phyloP scores from a whole-genome alignment of 2,329 filamentous ascomycete genomes.

The Xylariaceae sp. region DNA sequence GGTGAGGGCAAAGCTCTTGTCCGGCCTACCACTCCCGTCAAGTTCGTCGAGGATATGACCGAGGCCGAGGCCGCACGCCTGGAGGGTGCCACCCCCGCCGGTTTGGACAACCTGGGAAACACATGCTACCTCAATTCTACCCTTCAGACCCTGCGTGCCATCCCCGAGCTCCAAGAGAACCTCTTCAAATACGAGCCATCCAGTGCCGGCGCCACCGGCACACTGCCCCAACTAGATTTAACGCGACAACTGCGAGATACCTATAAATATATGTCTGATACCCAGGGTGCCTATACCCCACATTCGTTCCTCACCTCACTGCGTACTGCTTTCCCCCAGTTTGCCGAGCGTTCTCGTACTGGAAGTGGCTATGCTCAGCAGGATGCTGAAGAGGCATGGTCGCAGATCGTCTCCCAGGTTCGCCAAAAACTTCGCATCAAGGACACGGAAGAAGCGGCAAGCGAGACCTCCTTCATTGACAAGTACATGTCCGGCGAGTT shows the following conservation, averaged over 20 bases:
- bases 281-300: slow-evolving; percentile 82
- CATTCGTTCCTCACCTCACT: slow-evolving; percentile 79
- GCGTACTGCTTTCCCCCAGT: slow-evolving; percentile 81
- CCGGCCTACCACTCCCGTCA: slow-evolving; percentile 76
- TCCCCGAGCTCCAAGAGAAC: slow-evolving; percentile 86
- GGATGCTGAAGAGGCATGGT: slow-evolving; percentile 98
- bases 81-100: slow-evolving; percentile 81
- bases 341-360: slow-evolving; percentile 81
- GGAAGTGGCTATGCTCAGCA: slow-evolving; percentile 91
- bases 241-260: slow-evolving; percentile 75
- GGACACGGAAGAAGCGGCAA: slow-evolving; percentile 37
- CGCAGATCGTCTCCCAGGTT: slow-evolving; percentile 84
- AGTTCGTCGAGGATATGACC: slow-evolving; percentile 96
- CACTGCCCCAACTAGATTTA: slow-evolving; percentile 64
- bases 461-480: slow-evolving; percentile 74
- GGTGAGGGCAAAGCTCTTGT: slow-evolving; percentile 59
- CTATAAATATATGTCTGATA: slow-evolving; percentile 86
- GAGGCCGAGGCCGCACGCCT: slow-evolving; percentile 84
- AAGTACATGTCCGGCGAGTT: slow-evolving; percentile 87
- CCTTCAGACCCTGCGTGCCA: slow-evolving; percentile 81
- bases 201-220: slow-evolving; percentile 21
- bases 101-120: slow-evolving; percentile 89
- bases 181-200: slow-evolving; percentile 57
- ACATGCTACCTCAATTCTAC: slow-evolving; percentile 99
- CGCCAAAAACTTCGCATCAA: slow-evolving; percentile 72